phyloP scores from a whole-genome alignment of 495 filamentous ascomycete genomes.

The Penicillium parvum region DNA sequence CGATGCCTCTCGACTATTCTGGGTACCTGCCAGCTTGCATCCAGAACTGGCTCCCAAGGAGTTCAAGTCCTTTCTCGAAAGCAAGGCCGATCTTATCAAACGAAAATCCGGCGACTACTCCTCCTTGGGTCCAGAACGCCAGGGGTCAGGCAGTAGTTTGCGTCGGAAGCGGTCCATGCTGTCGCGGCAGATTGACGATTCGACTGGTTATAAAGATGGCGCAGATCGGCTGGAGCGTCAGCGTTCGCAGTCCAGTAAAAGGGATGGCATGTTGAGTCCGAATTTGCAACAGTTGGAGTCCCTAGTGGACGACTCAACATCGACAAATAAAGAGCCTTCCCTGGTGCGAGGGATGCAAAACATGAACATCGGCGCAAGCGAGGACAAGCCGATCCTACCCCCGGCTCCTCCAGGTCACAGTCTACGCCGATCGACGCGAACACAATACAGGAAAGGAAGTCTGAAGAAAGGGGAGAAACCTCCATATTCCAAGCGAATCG shows the following conservation, averaged over 20 bases:
- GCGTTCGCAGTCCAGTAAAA: constrained; percentile 52
- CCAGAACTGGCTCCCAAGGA: constrained; percentile 94
- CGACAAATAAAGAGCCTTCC: constrained; percentile 35
- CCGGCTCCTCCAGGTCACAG: constrained; percentile 67
- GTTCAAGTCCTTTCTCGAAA: constrained; percentile 95
- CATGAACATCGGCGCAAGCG: constrained; percentile 50
- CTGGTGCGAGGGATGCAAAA: constrained; percentile 35
- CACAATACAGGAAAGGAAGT: constrained; percentile 87
- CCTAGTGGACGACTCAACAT: constrained; percentile 76
- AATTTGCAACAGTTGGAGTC: constrained; percentile 69
- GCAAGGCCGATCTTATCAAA: constrained; percentile 82
- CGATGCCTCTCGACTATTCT: constrained; percentile 84
- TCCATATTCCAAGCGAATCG: constrained; percentile 71
- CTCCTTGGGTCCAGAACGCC: constrained; percentile 56
- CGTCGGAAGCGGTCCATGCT: constrained; percentile 94
- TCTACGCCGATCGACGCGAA: constrained; percentile 83
- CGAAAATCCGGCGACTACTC: constrained; percentile 71
- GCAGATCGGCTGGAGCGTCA: constrained; percentile 79
- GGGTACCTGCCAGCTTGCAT: constrained; percentile 92
- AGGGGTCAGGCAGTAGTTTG: constrained; percentile 58
- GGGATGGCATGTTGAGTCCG: constrained; percentile 52
- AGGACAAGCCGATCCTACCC: constrained; percentile 86
- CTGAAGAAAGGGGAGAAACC: constrained; percentile 71
- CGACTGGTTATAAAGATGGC: constrained; percentile 76
- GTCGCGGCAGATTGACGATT: constrained; percentile 81